Evolutionary conservation across 2,329 filamentous ascomycete genomes (phyloP), one percentile per base, ranked within the genome.

Genomic region (Sporothrix inflata): DNA sequence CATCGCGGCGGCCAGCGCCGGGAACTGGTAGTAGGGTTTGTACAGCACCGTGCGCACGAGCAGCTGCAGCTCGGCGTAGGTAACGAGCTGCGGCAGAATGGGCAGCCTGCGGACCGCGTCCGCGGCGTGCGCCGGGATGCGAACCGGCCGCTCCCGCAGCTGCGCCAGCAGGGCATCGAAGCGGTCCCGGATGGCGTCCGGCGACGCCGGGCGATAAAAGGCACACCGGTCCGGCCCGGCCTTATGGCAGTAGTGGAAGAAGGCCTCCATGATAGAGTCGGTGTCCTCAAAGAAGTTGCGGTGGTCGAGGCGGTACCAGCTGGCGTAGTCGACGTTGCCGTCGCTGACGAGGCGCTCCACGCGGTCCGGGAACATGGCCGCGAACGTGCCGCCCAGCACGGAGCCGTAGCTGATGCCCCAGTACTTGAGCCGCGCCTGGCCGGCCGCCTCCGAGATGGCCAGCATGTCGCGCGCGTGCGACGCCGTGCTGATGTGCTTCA

Each of bases 401-500:
- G 85, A 86, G 11, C 86, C 86, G 74, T 88, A 88, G 74, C 85
- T 87, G 72, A 87, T 84, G 0, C 86, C 86, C 85, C 85, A 88
- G 76, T 86, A 88, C 57, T 80, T 81, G 7, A 86, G 79, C 77
- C 81, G 83, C 4, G 80, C 77, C 68, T 83, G 75, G 1, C 83
- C 84, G 7, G 80, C 79, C 74, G 82, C 79, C 40, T 82, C 72
- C 16, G 85, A 76, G 12, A 86, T 83, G 75, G 83, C 84, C 0
- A 86, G 80, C 82, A 86, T 81, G 73, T 86, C 85, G 21, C 84
- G 78, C 0, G 83, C 84, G 49, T 83, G 80, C 4, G 82, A 84
- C 0, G 82, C 79, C 8, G 84, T 85, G 73, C 84, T 80, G 11
- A 83, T 77, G 74, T 86, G 82, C 4, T 73, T 73, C 51, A 86